Evolutionary conservation across 2,329 filamentous ascomycete species (phyloP).

Genomic region (Aureobasidium sp.): DNA sequence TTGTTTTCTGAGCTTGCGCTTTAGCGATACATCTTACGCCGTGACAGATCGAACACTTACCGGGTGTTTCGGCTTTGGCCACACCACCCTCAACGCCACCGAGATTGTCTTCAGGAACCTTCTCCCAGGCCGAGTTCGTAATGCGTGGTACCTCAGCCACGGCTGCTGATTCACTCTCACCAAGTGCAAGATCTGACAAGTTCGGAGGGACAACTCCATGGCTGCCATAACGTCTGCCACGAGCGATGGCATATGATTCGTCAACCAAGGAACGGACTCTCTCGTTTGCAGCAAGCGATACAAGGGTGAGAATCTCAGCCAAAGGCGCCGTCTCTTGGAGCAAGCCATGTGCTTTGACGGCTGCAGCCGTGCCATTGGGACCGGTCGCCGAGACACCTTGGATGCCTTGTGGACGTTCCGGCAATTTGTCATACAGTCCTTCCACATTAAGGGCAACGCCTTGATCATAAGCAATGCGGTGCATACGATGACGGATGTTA

Average conservation of each 20-base stretch:
- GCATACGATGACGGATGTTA: conserved; percentile 45
- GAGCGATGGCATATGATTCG: conserved; percentile 63
- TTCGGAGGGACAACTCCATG: conserved; percentile 71
- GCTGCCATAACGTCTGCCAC: conserved; percentile 58
- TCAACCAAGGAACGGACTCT: conserved; percentile 66
- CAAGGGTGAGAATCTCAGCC: conserved; percentile 70
- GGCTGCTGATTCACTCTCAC: conserved; percentile 33
- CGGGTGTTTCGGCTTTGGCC: background rate
- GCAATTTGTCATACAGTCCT: conserved; percentile 40
- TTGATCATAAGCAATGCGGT: conserved; percentile 49
- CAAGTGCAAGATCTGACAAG: conserved; percentile 61
- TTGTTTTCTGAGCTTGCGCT: conserved; percentile 32
- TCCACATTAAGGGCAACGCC: conserved; percentile 52
- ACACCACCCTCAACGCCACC: background rate
- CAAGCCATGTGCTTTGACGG: conserved; percentile 48
- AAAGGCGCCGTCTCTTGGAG: conserved; percentile 62
- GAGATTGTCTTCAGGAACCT: conserved; percentile 2
- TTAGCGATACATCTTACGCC: background rate
- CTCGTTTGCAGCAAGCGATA: conserved; percentile 77
- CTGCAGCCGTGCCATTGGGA: conserved; percentile 21
- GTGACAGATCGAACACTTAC: background rate
- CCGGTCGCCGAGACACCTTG: conserved; percentile 20
- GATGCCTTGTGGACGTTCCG: conserved; percentile 4
- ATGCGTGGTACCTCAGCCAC: conserved; percentile 31
- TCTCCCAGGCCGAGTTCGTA: conserved; percentile 36